phyloP scores from a whole-genome alignment of 306 rosid species.

The Sicyos baderoa region DNA sequence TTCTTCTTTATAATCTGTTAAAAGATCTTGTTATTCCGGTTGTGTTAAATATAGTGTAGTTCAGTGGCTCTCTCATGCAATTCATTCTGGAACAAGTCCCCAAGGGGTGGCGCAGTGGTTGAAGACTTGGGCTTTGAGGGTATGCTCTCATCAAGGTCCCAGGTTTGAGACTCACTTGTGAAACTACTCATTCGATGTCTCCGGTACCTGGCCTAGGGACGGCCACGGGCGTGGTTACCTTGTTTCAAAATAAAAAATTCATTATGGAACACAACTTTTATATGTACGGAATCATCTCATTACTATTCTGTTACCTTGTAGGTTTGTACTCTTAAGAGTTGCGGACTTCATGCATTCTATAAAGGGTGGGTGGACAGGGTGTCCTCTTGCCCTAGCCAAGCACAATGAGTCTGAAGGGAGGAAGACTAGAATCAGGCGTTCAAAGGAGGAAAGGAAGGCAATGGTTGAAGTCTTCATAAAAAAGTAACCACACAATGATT shows the following conservation, averaged over 20 bases:
- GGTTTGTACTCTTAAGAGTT: constrained; percentile 24
- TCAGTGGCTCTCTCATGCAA: not conserved
- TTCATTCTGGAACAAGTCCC: constrained; percentile 1
- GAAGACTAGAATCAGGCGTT: constrained; percentile 73
- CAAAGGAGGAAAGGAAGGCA: constrained; percentile 84
- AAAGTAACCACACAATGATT: constrained; percentile 37
- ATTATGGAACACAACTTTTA: not conserved
- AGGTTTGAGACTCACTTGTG: no score
- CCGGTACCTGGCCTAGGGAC: no score
- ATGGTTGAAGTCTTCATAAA: constrained; percentile 81
- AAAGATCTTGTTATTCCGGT: not conserved
- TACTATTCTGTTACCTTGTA: constrained; percentile 24
- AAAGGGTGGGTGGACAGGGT: constrained; percentile 68
- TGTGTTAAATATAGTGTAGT: not conserved
- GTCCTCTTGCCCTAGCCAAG: constrained; percentile 82
- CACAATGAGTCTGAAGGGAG: constrained; percentile 67
- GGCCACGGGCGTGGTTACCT: no score
- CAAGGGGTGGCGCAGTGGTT: no score
- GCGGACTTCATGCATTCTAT: constrained; percentile 52
- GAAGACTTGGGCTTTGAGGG: no score
- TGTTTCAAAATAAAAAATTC: no score
- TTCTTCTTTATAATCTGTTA: not conserved
- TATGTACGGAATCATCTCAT: constrained; percentile 17
- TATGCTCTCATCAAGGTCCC: no score
- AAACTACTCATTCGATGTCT: no score